A percentile compares a stretch with the other conserved stretches of the same genome.
Evolutionary conservation across 1,284 basidiomycete species (phyloP).

Genomic region (Fomitopsis schrenkii): DNA sequence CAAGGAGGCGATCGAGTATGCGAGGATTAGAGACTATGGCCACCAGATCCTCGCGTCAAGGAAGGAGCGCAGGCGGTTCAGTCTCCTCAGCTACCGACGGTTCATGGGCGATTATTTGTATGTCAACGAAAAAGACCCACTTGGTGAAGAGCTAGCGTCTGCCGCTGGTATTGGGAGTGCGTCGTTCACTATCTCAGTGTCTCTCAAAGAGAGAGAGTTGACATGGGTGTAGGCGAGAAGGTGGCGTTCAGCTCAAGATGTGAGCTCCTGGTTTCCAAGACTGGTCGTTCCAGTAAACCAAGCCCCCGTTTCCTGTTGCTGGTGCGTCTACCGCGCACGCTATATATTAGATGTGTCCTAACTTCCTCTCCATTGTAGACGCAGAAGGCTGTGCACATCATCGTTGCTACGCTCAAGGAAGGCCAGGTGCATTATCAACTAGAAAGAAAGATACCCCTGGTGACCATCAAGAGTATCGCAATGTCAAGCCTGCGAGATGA

Average conservation of each 20-base stretch:
- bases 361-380: constrained; percentile 52
- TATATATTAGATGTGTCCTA: background rate
- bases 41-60: constrained; percentile 88
- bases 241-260: constrained; percentile 86
- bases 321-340: constrained; percentile 42
- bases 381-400: constrained; percentile 84
- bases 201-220: constrained; percentile 3
- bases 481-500: constrained; percentile 93
- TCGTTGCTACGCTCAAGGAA: constrained; percentile 68
- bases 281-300: constrained; percentile 86
- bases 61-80: constrained; percentile 93
- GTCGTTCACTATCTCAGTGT: constrained; percentile 24
- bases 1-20: constrained; percentile 89
- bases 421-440: constrained; percentile 60
- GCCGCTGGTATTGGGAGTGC: constrained; percentile 75
- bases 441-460: constrained; percentile 88
- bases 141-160: constrained; percentile 77
- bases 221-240: constrained; percentile 49
- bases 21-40: constrained; percentile 89
- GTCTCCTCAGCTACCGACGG: constrained; percentile 89
- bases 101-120: constrained; percentile 98
- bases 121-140: constrained; percentile 75
- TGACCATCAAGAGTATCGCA: constrained; percentile 82
- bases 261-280: constrained; percentile 85
- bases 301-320: constrained; percentile 90